Percentiles rank a stretch among this genome's conserved stretches.
phyloP scores from a whole-genome alignment of 2,329 filamentous ascomycete species.

The Lasiodiplodia gonubiensis region DNA sequence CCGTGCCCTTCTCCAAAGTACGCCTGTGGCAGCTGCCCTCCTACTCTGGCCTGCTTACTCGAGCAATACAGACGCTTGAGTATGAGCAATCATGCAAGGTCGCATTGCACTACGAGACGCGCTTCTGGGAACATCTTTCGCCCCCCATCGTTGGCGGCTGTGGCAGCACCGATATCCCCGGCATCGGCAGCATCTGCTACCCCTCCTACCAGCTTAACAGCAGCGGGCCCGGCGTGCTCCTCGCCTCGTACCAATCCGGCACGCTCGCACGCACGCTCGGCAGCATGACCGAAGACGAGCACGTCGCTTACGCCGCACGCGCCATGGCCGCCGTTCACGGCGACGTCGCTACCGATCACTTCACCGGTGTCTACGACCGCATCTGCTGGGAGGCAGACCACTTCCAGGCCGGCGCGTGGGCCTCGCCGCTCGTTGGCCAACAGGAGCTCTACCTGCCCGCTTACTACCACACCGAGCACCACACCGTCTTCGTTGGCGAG shows the following conservation, averaged over 20 bases:
- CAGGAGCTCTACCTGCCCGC: conserved; percentile 73
- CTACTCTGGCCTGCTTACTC: conserved; percentile 57
- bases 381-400: conserved; percentile 70
- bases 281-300: conserved; percentile 62
- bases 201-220: conserved; percentile 70
- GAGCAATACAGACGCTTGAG: conserved; percentile 57
- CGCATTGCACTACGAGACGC: conserved; percentile 70
- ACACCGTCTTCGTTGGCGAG: conserved; percentile 71
- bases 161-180: conserved; percentile 64
- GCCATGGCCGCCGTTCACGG: conserved; percentile 74
- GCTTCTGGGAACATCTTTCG: conserved; percentile 63
- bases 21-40: conserved; percentile 65
- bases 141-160: conserved; percentile 69
- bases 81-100: conserved; percentile 62
- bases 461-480: conserved; percentile 73
- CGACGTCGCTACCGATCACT: conserved; percentile 63
- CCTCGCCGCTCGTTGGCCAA: conserved; percentile 64
- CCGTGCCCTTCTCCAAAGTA: conserved; percentile 68
- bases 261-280: conserved; percentile 53
- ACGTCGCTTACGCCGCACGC: conserved; percentile 67
- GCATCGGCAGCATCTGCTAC: conserved; percentile 69
- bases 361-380: conserved; percentile 68
- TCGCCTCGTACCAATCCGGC: conserved; percentile 64
- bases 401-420: conserved; percentile 68
- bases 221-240: conserved; percentile 65